A percentile compares a stretch with the other conserved stretches of the same genome.
Conservation (phyloP, 2,329 filamentous ascomycete species). For the Diplocarpon rosae region DNA sequence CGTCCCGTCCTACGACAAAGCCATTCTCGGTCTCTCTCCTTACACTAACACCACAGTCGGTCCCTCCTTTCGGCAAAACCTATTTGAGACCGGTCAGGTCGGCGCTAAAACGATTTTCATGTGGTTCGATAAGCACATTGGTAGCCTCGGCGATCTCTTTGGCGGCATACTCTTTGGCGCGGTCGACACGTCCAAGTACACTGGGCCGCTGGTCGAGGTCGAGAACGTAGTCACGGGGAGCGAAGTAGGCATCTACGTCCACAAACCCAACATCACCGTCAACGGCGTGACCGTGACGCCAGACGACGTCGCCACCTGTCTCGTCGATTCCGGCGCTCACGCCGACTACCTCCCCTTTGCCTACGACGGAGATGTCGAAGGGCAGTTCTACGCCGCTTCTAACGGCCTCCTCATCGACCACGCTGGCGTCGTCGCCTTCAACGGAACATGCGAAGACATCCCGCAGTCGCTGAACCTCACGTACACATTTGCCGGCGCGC, state of each 20-base stretch:
- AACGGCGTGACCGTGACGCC: constrained; percentile 13
- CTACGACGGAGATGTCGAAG: constrained; percentile 1
- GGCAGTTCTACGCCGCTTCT: constrained; percentile 16
- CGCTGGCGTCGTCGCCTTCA: constrained; percentile 19
- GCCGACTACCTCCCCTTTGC: constrained; percentile 21
- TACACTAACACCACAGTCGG: constrained; percentile 12
- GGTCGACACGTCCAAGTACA: constrained; percentile 28
- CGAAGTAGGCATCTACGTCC: constrained; percentile 17
- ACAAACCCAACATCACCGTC: constrained; percentile 19
- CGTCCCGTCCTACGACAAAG: not conserved
- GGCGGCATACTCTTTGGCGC: constrained; percentile 28
- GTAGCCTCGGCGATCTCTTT: constrained; percentile 17
- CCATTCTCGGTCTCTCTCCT: too few relatives aligned
- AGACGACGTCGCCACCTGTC: constrained; percentile 15
- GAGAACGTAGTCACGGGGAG: constrained; percentile 3
- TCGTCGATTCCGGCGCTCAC: constrained; percentile 27
- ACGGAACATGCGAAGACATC: constrained; percentile 24
- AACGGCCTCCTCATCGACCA: constrained; percentile 2
- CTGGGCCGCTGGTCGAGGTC: constrained; percentile 26
- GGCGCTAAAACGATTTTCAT: constrained; percentile 25
- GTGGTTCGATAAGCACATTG: constrained; percentile 28
- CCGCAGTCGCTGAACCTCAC: constrained; percentile 22
- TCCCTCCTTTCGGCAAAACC: constrained; percentile 27
- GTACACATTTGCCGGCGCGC: constrained; percentile 20
- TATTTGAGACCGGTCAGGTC: constrained; percentile 24